phyloP scores from a whole-genome alignment of 305 asterid genomes.

The Solanum hybrid region DNA sequence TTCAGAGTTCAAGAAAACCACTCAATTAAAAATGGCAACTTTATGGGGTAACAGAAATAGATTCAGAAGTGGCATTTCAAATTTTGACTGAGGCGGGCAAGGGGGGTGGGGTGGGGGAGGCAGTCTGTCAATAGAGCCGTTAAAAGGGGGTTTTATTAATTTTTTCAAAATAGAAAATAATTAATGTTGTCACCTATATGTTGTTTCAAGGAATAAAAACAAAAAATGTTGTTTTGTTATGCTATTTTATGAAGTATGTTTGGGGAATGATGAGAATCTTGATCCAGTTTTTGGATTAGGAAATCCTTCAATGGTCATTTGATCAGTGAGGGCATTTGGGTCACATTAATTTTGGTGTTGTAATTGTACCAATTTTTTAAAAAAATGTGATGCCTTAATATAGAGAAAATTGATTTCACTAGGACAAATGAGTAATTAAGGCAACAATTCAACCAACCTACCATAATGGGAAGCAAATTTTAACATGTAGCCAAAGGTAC shows the following conservation, averaged over 20 bases:
- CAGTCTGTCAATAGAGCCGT: slow-evolving; percentile 48
- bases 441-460: background rate
- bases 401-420: background rate
- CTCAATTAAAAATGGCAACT: slow-evolving; percentile 25
- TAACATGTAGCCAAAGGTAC: background rate
- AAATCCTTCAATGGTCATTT: slow-evolving; percentile 10
- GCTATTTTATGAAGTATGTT: background rate
- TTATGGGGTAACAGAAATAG: background rate
- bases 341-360: background rate
- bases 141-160: slow-evolving; percentile 8
- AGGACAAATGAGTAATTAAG: background rate
- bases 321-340: background rate
- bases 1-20: slow-evolving; percentile 43
- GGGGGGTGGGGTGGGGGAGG: background rate
- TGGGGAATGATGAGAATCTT: slow-evolving; percentile 2
- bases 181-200: background rate
- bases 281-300: slow-evolving; percentile 7
- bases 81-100: slow-evolving; percentile 21
- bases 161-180: background rate
- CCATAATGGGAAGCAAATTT: background rate
- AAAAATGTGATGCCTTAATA: background rate
- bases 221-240: background rate
- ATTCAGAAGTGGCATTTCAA: slow-evolving; percentile 29
- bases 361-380: background rate
- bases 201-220: background rate